Conservation (phyloP, 441 rosid species). For the Dalechampia spathulata region DNA sequence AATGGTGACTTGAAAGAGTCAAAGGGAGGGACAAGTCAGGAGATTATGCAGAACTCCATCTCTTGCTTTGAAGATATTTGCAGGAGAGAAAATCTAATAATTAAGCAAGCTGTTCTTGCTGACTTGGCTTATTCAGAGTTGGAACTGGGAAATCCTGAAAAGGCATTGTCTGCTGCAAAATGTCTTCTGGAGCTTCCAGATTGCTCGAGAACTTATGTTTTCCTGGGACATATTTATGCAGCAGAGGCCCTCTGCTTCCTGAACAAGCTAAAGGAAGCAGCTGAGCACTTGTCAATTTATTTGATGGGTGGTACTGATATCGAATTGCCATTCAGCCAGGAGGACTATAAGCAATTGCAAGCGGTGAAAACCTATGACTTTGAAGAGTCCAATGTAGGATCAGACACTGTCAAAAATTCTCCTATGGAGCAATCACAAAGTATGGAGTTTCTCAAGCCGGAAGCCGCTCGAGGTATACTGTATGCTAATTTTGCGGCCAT, state of each 20-base stretch:
- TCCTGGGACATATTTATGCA: conserved; percentile 74
- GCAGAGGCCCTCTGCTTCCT: conserved; percentile 94
- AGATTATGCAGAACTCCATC: conserved; percentile 57
- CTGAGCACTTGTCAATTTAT: conserved; percentile 59
- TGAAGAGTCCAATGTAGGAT: conserved; percentile 53
- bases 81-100: conserved; percentile 48
- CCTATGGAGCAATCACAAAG: conserved; percentile 32
- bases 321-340: conserved; percentile 57
- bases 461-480: conserved; percentile 78
- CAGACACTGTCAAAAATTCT: conserved; percentile 28
- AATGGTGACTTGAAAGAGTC: conserved; percentile 71
- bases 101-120: conserved; percentile 72
- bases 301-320: conserved; percentile 51
- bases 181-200: conserved; percentile 65
- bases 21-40: conserved; percentile 61
- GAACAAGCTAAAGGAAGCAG: conserved; percentile 78
- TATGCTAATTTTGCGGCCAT: conserved; percentile 65
- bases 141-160: conserved; percentile 79
- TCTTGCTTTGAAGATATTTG: conserved; percentile 40
- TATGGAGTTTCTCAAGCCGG: conserved; percentile 55
- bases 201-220: conserved; percentile 60
- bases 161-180: conserved; percentile 57
- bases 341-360: conserved; percentile 62
- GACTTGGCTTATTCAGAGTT: conserved; percentile 78
- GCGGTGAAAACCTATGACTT: conserved; percentile 42